Base-by-base conservation (phyloP, 2,329 filamentous ascomycete species). In the Venturia carpophila region DNA sequence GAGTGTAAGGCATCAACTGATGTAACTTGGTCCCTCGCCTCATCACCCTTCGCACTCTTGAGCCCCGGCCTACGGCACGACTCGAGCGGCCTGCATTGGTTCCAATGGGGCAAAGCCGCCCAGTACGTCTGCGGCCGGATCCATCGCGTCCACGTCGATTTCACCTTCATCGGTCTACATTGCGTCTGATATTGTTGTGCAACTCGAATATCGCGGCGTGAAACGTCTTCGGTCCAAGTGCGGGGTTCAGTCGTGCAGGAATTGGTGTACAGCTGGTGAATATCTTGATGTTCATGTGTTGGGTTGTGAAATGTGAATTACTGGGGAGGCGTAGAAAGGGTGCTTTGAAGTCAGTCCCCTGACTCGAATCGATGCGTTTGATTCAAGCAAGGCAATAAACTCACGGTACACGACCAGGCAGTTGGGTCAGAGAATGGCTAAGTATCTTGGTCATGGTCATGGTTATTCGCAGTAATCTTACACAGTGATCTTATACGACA, bases 1-100 rank as follows among this genome's bases (percentile, higher is more conserved):
- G 21, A 42, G 60, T 45, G 42, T 61, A 61, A 42, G 60, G 60
- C 37, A 27, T 42, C 42, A 61, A 45, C 17, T 21, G 11, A 42
- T 45, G 6, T 5, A 61, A 39, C 19, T n/a, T 34, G 21, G 60
- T 37, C 37, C 30, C 52, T 24, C 30, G 52, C 52, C 52, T 56
- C 30, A 37, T 34, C 6, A 5, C 27, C 30, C 27, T 37, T 19
- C 37, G 52, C 52, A 58, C 37, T 30, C 11, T 19, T 21, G 30
- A 58, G 13, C 52, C 52, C 27, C 52, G 52, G 52, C 17, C n/a
- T 37, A 11, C 27, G 19, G 52, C 49, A 37, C 49, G 27, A 19
- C 27, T 56, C 9, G 45, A 49, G 45, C 7, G 45, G 45, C 52
- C 52, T 58, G 52, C 30, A 34, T 37, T 24, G 30, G 27, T 21